These are phyloP conservation scores for Neurospora sp. DNA, from an alignment of 495 filamentous ascomycete genomes.

Conservation along the genomic window DNA sequence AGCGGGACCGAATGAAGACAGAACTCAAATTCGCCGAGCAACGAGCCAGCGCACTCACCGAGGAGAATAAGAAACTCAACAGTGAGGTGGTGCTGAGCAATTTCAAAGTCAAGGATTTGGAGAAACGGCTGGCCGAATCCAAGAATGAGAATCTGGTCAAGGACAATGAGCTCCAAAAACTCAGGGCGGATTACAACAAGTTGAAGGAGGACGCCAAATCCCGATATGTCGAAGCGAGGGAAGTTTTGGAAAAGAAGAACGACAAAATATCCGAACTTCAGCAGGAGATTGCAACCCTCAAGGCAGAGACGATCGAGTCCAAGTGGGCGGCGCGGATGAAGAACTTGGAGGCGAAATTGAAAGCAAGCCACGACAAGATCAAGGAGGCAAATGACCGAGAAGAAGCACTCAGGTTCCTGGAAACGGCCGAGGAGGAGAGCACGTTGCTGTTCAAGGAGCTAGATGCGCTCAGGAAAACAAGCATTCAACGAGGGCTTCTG, in stretches of 20 bases:
- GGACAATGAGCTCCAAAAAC: constrained; percentile 42
- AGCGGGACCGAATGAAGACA: constrained; percentile 35
- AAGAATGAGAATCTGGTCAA: constrained; percentile 33
- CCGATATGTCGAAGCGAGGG: constrained; percentile 40
- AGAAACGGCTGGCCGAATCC: constrained; percentile 28
- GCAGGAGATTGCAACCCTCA: constrained; percentile 19
- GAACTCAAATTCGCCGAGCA: constrained; percentile 38
- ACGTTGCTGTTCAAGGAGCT: constrained; percentile 11
- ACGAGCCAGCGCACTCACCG: constrained; percentile 27
- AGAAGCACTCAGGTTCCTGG: constrained; percentile 10
- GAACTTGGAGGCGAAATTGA: constrained; percentile 16
- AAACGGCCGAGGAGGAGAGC: constrained; percentile 13
- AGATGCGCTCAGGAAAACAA: constrained; percentile 8
- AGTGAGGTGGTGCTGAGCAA: constrained; percentile 27
- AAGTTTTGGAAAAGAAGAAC: constrained; percentile 54
- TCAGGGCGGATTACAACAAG: constrained; percentile 41
- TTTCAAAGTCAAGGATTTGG: constrained; percentile 31
- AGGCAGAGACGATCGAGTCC: constrained; percentile 11
- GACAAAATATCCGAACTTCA: constrained; percentile 44
- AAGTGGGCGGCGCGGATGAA: constrained; percentile 11
- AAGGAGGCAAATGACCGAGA: constrained; percentile 5
- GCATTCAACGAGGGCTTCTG: constrained; percentile 6
- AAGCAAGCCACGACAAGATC: constrained; percentile 7
- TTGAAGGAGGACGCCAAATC: constrained; percentile 52
- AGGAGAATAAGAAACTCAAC: constrained; percentile 37